A percentile compares a stretch with the other conserved stretches of the same genome.
phyloP scores from a whole-genome alignment of 1,139 yeast species.

The Pneumocystis sp. region DNA sequence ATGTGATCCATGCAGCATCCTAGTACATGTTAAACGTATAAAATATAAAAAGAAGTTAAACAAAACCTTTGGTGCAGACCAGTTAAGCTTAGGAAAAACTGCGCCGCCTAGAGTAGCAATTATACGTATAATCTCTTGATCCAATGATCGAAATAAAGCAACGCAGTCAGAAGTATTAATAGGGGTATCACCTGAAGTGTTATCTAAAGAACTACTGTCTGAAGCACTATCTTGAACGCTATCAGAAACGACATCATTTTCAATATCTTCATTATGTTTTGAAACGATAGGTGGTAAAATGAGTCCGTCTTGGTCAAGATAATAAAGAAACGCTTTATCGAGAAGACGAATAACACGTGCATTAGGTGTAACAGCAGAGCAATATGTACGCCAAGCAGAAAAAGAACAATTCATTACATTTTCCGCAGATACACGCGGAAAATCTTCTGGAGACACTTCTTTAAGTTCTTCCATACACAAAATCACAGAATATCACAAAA shows the following conservation, averaged over 20 bases:
- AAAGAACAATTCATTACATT: constrained; percentile 46
- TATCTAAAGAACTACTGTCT: constrained; percentile 8
- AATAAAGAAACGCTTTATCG: constrained; percentile 52
- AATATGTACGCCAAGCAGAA: constrained; percentile 55
- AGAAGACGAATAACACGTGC: constrained; percentile 47
- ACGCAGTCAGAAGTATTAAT: constrained; percentile 25
- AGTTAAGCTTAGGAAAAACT: constrained; percentile 78
- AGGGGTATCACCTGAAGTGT: constrained; percentile 16
- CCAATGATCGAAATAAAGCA: constrained; percentile 42
- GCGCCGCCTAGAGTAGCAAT: constrained; percentile 37
- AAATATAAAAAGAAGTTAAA: background rate
- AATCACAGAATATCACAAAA: too few species aligned
- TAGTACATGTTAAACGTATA: background rate
- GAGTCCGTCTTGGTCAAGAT: constrained; percentile 65
- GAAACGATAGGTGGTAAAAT: constrained; percentile 33
- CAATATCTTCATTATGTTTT: background rate
- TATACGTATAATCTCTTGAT: constrained; percentile 33
- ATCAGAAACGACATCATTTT: background rate
- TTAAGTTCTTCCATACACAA: background rate
- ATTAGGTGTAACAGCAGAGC: constrained; percentile 36
- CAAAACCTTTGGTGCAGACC: constrained; percentile 71
- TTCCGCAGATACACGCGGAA: background rate
- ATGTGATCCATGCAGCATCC: constrained; percentile 83
- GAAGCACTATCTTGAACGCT: background rate
- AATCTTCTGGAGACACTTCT: background rate